Conservation (phyloP, 1,284 basidiomycete genomes). For the Porogramme epimiltina region DNA sequence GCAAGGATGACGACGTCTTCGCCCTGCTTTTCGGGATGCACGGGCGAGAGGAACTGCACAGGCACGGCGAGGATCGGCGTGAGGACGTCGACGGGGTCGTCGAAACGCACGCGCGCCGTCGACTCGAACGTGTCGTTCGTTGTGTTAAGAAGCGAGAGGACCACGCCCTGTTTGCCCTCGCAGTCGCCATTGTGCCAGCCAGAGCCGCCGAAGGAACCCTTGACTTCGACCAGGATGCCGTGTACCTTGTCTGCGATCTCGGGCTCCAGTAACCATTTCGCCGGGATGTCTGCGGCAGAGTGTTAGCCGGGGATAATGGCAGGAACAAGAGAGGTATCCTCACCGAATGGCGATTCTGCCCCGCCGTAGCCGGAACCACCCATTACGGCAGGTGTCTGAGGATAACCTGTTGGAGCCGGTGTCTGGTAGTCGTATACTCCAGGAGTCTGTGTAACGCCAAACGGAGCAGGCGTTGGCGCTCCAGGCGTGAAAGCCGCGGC, state of each 20-base stretch:
- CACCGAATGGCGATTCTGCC: constrained; percentile 15
- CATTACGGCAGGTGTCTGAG: constrained; percentile 45
- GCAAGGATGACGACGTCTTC: constrained; percentile 29
- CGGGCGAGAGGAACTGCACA: constrained; percentile 31
- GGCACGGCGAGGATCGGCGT: constrained; percentile 29
- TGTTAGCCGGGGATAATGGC: background rate
- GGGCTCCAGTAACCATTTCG: constrained; percentile 49
- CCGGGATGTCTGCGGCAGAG: constrained; percentile 26
- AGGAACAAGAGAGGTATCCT: background rate
- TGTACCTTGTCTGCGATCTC: constrained; percentile 39
- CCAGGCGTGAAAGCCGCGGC: constrained; percentile 17
- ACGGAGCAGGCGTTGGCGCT: constrained; percentile 22
- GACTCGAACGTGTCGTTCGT: constrained; percentile 32
- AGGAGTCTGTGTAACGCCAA: constrained; percentile 45
- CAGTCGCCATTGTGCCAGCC: constrained; percentile 57
- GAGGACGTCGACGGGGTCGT: constrained; percentile 24
- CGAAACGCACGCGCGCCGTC: constrained; percentile 33
- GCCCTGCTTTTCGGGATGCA: constrained; percentile 26
- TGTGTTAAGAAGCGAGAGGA: constrained; percentile 39
- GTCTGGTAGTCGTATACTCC: constrained; percentile 37
- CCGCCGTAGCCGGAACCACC: constrained; percentile 38
- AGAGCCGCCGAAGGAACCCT: constrained; percentile 40
- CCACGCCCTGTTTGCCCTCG: constrained; percentile 50
- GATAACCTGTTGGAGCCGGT: constrained; percentile 40
- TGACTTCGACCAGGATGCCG: constrained; percentile 51